These are phyloP conservation scores for Eucalyptus viminalis DNA, from an alignment of 345 rosid species.

Conservation along the genomic window DNA sequence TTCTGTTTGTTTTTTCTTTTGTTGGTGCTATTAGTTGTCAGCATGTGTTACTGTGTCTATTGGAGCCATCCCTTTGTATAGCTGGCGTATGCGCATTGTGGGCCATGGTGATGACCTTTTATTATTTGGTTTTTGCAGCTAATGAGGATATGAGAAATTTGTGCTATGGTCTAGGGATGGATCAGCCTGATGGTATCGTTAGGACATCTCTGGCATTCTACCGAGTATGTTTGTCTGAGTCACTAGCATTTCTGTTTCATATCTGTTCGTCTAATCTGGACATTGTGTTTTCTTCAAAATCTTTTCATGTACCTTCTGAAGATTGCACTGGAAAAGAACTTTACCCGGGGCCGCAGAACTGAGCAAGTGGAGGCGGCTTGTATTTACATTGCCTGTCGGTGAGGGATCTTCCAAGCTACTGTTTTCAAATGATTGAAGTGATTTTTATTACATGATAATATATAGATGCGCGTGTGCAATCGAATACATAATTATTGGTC, in stretches of 20 bases:
- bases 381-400: slow-evolving; percentile 92
- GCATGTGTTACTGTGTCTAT: neutral
- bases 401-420: neutral
- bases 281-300: neutral
- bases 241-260: neutral
- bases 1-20: neutral
- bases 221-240: slow-evolving; percentile 28
- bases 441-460: neutral
- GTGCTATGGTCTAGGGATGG: slow-evolving; percentile 51
- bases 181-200: slow-evolving; percentile 44
- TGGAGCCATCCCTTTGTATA: neutral
- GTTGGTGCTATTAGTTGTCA: neutral
- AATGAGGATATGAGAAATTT: slow-evolving; percentile 35
- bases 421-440: neutral
- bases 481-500: neutral
- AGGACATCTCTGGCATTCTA: slow-evolving; percentile 42
- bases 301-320: slow-evolving; percentile 11
- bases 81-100: neutral
- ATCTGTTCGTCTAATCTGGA: neutral
- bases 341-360: slow-evolving; percentile 75
- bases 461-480: neutral
- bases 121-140: slow-evolving; percentile 27
- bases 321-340: slow-evolving; percentile 70
- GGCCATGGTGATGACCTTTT: neutral
- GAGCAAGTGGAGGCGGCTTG: slow-evolving; percentile 83